Conservation (phyloP, 441 rosid genomes). For the Croton setiger region DNA sequence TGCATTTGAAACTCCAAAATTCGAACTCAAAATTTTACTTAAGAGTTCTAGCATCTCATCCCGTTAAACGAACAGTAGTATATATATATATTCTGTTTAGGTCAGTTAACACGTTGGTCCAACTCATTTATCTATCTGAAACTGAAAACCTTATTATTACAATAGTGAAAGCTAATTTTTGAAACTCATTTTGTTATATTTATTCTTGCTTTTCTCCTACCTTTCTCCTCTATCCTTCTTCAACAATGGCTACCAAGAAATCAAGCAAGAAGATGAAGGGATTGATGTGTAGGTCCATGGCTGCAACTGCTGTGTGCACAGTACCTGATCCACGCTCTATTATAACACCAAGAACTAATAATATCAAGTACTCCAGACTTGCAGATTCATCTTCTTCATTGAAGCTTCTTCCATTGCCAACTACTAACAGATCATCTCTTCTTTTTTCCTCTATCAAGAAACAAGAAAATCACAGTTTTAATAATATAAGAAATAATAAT, state of each 20-base stretch:
- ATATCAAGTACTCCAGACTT: conserved; percentile 33
- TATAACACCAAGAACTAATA: conserved; percentile 30
- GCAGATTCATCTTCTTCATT: conserved; percentile 19
- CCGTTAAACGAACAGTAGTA: too few relatives aligned
- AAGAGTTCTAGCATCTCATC: too few relatives aligned
- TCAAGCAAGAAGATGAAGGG: conserved; percentile 27
- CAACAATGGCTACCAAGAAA: conserved; percentile 6
- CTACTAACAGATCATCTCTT: conserved; percentile 11
- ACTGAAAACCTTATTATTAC: too few relatives aligned
- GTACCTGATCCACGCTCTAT: conserved; percentile 37
- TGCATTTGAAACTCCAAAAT: too few relatives aligned
- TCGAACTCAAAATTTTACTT: too few relatives aligned
- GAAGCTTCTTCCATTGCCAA: conserved; percentile 16
- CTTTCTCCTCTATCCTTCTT: not conserved
- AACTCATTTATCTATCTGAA: too few relatives aligned
- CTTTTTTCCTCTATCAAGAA: conserved; percentile 12
- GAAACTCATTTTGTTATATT: not conserved
- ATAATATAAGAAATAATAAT: not conserved
- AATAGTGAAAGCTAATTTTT: too few relatives aligned
- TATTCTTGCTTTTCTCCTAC: not conserved
- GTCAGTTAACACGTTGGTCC: too few relatives aligned
- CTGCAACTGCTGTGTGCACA: conserved; percentile 44
- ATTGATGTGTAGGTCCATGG: conserved; percentile 55
- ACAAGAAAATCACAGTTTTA: conserved; percentile 6
- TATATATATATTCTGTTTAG: too few relatives aligned